Conservation (phyloP, 495 filamentous ascomycete genomes). For the Aeminium ludgeri region DNA sequence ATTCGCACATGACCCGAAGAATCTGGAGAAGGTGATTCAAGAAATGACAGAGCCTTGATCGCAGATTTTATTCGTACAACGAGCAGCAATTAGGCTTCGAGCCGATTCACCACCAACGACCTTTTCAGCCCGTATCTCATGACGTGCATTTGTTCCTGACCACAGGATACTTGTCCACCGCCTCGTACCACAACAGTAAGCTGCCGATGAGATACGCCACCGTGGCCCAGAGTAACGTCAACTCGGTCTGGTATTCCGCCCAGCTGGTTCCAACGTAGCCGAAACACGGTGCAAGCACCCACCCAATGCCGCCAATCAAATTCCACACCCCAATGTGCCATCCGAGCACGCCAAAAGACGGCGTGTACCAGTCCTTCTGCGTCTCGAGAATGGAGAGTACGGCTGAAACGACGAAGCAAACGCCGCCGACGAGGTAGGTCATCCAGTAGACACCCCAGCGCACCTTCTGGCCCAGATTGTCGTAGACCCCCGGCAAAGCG, state of each 20-base stretch:
- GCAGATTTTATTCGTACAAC: too few species aligned
- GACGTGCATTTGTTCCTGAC: not conserved
- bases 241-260: constrained; percentile 5
- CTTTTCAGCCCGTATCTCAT: too few species aligned
- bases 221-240: constrained; percentile 8
- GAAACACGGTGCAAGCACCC: constrained; percentile 3
- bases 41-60: constrained; percentile 40
- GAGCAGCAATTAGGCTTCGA: too few species aligned
- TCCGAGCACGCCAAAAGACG: constrained; percentile 2
- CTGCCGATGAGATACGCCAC: constrained; percentile 5
- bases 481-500: constrained; percentile 9
- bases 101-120: too few species aligned
- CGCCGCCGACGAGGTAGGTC: constrained; percentile 6
- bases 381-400: constrained; percentile 8
- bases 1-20: constrained; percentile 59
- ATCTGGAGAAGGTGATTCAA: constrained; percentile 46
- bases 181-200: constrained; percentile 9
- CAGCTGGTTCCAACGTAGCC: constrained; percentile 6
- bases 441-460: constrained; percentile 6
- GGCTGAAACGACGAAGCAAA: constrained; percentile 1
- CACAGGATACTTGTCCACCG: constrained; percentile 8
- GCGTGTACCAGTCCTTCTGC: constrained; percentile 9
- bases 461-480: constrained; percentile 3
- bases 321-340: constrained; percentile 9
- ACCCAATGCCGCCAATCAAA: constrained; percentile 7